These are phyloP conservation scores for Leptodermis oblonga DNA, from an alignment of 257 asterid species.

Conservation along the genomic window DNA sequence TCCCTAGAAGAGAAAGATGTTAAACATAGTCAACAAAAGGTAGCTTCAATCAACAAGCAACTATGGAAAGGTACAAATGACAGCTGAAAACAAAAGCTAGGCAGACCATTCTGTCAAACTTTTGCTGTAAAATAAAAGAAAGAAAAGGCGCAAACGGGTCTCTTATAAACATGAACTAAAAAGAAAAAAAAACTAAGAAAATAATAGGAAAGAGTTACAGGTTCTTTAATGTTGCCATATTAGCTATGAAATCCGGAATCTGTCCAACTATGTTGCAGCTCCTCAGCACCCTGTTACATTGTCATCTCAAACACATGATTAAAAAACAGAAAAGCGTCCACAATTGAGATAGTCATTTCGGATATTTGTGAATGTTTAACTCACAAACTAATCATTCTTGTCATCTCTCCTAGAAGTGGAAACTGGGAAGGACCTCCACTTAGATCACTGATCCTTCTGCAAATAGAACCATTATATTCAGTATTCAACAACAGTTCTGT, in stretches of 20 bases:
- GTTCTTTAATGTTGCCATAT: no score
- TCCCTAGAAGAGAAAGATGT: no score
- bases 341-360: neutral
- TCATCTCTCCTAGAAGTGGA: slow-evolving; percentile 42
- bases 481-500: slow-evolving; percentile 33
- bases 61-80: neutral
- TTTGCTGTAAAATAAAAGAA: neutral
- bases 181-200: neutral
- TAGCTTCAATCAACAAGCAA: neutral
- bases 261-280: slow-evolving; percentile 51
- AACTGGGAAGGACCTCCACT: slow-evolving; percentile 41
- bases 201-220: slow-evolving; percentile 26
- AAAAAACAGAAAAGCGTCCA: no score
- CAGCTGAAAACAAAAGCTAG: neutral
- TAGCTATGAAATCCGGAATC: slow-evolving; percentile 31
- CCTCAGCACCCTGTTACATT: slow-evolving; percentile 52
- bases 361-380: slow-evolving; percentile 18
- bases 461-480: slow-evolving; percentile 9
- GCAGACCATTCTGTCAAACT: neutral
- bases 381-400: slow-evolving; percentile 33
- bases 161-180: neutral
- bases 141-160: neutral
- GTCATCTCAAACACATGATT: no score
- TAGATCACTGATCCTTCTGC: slow-evolving; percentile 60
- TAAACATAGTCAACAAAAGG: no score